phyloP scores from a whole-genome alignment of 2,329 filamentous ascomycete genomes.

The Fusarium sp. region DNA sequence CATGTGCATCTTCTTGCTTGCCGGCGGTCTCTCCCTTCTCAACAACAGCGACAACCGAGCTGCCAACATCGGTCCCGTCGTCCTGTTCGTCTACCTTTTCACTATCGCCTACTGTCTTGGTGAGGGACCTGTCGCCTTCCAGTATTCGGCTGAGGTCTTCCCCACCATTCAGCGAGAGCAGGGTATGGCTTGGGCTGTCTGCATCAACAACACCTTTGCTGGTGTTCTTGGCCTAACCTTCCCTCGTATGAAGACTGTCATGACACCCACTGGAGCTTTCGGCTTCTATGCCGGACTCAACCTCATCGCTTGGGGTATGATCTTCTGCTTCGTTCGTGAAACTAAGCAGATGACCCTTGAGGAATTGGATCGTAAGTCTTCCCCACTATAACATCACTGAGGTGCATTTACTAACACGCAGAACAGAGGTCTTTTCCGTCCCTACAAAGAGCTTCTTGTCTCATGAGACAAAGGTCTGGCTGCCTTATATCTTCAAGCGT shows the following conservation, averaged over 20 bases:
- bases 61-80: slow-evolving; percentile 4
- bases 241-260: slow-evolving; percentile 53
- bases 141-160: slow-evolving; percentile 72
- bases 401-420: background rate
- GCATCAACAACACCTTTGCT: slow-evolving; percentile 67
- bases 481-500: slow-evolving; percentile 38
- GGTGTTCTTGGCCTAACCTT: slow-evolving; percentile 63
- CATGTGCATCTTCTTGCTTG: slow-evolving; percentile 20
- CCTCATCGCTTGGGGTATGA: slow-evolving; percentile 63
- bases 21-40: slow-evolving; percentile 2
- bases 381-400: fast-evolving
- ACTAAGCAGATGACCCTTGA: slow-evolving; percentile 65
- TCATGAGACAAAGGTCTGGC: slow-evolving; percentile 45
- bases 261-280: slow-evolving; percentile 54
- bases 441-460: slow-evolving; percentile 55
- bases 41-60: background rate
- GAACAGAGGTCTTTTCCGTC: slow-evolving; percentile 55
- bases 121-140: slow-evolving; percentile 71
- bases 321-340: slow-evolving; percentile 61
- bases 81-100: slow-evolving; percentile 72
- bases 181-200: slow-evolving; percentile 72
- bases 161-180: slow-evolving; percentile 71
- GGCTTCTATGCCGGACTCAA: slow-evolving; percentile 67
- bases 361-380: slow-evolving; percentile 56
- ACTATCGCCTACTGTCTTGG: slow-evolving; percentile 72